Percentiles rank a stretch among this genome's conserved stretches.
Conservation (phyloP, 805 yeast genomes). For the Blastobotrys chiropterorum region DNA sequence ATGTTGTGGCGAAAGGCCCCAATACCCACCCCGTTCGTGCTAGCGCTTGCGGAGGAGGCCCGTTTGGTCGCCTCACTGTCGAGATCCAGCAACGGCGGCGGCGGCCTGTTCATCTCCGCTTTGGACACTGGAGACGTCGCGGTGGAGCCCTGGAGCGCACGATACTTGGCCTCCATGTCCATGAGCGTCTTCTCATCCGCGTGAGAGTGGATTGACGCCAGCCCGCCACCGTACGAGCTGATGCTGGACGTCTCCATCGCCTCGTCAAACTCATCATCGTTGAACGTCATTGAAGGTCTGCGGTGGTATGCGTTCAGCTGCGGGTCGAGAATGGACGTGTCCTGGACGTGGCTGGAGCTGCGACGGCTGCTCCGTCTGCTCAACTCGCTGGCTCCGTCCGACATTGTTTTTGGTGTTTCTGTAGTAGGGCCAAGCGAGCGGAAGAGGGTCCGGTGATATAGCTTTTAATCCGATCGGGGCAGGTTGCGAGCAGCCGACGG, state of each 20-base stretch:
- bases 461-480: neutral
- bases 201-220: slow-evolving; percentile 40
- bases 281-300: slow-evolving; percentile 6
- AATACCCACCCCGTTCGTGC: neutral
- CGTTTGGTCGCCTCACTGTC: neutral
- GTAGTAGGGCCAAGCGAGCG: neutral
- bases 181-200: slow-evolving; percentile 58
- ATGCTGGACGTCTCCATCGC: neutral
- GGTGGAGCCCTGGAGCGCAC: slow-evolving; percentile 34
- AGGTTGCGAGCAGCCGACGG: neutral
- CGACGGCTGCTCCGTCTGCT: neutral
- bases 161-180: slow-evolving; percentile 61
- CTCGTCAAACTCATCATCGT: slow-evolving; percentile 14
- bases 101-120: slow-evolving; percentile 15
- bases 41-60: neutral
- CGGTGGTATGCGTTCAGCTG: neutral
- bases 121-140: slow-evolving; percentile 9
- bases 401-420: neutral
- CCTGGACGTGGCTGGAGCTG: slow-evolving; percentile 2
- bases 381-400: neutral
- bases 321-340: slow-evolving; percentile 6
- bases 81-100: slow-evolving; percentile 14
- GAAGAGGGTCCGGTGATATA: neutral
- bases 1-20: neutral
- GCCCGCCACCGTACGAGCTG: slow-evolving; percentile 1